Conservation (phyloP, 2,329 filamentous ascomycete species). For the Tothia fuscella region DNA sequence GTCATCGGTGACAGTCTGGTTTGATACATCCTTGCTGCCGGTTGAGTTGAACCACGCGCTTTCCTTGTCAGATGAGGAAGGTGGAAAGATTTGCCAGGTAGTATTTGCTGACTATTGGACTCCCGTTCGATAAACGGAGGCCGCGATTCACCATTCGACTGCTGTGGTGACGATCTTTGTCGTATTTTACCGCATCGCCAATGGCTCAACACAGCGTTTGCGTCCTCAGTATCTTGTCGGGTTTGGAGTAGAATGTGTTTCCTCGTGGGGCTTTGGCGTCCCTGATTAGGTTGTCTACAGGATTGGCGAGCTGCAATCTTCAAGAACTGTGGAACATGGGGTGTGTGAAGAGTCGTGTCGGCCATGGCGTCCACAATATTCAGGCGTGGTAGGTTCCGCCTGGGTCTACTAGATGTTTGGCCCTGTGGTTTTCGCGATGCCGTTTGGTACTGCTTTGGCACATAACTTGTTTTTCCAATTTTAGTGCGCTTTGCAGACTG, state of each 20-base stretch:
- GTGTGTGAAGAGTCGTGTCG: slow-evolving; percentile 21
- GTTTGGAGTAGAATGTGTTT: slow-evolving; percentile 43
- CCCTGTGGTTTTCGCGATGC: not conserved
- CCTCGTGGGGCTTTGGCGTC: slow-evolving; percentile 37
- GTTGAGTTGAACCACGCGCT: too few relatives aligned
- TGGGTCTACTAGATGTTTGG: not conserved
- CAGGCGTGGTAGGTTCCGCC: slow-evolving; percentile 19
- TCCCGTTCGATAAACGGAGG: not conserved
- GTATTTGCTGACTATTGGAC: too few relatives aligned
- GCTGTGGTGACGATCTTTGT: not conserved
- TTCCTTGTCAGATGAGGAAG: too few relatives aligned
- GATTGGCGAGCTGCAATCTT: slow-evolving; percentile 42
- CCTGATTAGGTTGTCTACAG: slow-evolving; percentile 34
- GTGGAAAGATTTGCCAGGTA: too few relatives aligned
- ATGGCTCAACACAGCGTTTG: slow-evolving; percentile 34
- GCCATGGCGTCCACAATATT: slow-evolving; percentile 38
- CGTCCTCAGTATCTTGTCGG: slow-evolving; percentile 42
- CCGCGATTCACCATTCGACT: not conserved
- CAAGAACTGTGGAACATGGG: slow-evolving; percentile 39
- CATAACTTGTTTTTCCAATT: not conserved
- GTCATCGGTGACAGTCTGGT: too few relatives aligned
- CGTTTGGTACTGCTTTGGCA: not conserved
- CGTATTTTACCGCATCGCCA: slow-evolving; percentile 39
- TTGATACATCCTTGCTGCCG: too few relatives aligned
- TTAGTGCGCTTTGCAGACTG: not conserved